A percentile compares a stretch with the other conserved stretches of the same genome.
phyloP scores from a whole-genome alignment of 768 basidiomycete genomes.

The Kwoniella europaea region DNA sequence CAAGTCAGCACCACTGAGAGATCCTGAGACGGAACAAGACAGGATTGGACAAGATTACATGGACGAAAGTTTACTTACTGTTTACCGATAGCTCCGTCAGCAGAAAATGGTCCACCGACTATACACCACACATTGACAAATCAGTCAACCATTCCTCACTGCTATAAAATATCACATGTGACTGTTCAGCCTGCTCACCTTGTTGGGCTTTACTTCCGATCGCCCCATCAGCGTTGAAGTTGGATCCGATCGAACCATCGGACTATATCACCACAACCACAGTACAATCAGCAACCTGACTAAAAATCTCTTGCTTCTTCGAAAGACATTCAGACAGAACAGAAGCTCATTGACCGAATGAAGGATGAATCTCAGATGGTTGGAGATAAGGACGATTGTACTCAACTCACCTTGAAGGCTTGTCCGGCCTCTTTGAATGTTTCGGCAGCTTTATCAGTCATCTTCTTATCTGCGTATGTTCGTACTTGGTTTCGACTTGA shows the following conservation, averaged over 20 bases:
- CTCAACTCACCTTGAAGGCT: slow-evolving; percentile 44
- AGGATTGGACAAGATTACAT: neutral
- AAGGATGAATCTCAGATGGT: too few species aligned
- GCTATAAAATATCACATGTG: too few species aligned
- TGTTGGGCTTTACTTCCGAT: slow-evolving; percentile 35
- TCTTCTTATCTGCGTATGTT: slow-evolving; percentile 26
- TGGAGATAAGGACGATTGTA: neutral
- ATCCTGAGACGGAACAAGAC: neutral
- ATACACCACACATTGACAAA: neutral
- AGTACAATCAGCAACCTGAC: too few species aligned
- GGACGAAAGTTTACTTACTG: slow-evolving; percentile 25
- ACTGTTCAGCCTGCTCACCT: slow-evolving; percentile 19
- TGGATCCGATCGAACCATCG: slow-evolving; percentile 40
- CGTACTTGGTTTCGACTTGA: neutral
- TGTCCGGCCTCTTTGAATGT: slow-evolving; percentile 40
- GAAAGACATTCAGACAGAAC: too few species aligned
- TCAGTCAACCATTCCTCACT: too few species aligned
- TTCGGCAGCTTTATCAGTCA: slow-evolving; percentile 34
- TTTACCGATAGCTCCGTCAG: slow-evolving; percentile 45
- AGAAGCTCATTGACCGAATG: too few species aligned
- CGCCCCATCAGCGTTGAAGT: slow-evolving; percentile 44
- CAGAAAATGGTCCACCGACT: slow-evolving; percentile 47
- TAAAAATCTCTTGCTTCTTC: too few species aligned
- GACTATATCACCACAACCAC: slow-evolving; percentile 13
- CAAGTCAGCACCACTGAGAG: neutral